Conservation (phyloP, 2,329 filamentous ascomycete species). For the Fusarium sp. region DNA sequence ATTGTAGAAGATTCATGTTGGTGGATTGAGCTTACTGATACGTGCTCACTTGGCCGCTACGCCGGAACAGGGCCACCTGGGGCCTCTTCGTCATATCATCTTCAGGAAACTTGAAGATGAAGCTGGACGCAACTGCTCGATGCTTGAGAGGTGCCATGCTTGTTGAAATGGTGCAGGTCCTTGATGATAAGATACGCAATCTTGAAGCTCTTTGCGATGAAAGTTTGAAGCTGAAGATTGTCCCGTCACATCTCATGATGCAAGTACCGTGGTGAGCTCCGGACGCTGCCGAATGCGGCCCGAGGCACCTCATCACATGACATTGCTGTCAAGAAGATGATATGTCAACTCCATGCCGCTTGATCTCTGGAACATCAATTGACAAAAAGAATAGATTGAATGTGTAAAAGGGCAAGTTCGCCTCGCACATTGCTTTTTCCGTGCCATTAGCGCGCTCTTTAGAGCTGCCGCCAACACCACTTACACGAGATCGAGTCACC, state of each 20-base stretch:
- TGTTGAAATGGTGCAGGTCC: constrained; percentile 13
- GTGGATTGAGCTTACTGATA: constrained; percentile 62
- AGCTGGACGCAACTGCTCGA: constrained; percentile 61
- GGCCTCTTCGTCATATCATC: constrained; percentile 52
- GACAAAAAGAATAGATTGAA: neutral
- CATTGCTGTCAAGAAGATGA: neutral
- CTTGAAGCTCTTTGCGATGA: neutral
- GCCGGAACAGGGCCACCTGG: constrained; percentile 71
- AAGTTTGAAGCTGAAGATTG: neutral
- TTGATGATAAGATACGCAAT: neutral
- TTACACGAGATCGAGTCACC: neutral
- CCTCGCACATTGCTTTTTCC: no score
- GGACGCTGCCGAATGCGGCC: neutral
- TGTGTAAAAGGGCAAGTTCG: neutral
- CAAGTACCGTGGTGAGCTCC: neutral
- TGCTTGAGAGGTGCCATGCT: constrained; percentile 42
- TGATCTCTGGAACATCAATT: neutral
- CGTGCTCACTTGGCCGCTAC: constrained; percentile 69
- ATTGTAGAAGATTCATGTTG: neutral
- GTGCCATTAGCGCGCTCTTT: neutral
- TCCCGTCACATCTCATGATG: neutral
- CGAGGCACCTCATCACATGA: neutral
- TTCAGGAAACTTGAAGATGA: constrained; percentile 61
- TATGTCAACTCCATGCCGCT: neutral
- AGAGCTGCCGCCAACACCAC: neutral